Evolutionary conservation across 257 asterid genomes (phyloP), one percentile per base, ranked within the genome.

Genomic region (Cordia subcordata): DNA sequence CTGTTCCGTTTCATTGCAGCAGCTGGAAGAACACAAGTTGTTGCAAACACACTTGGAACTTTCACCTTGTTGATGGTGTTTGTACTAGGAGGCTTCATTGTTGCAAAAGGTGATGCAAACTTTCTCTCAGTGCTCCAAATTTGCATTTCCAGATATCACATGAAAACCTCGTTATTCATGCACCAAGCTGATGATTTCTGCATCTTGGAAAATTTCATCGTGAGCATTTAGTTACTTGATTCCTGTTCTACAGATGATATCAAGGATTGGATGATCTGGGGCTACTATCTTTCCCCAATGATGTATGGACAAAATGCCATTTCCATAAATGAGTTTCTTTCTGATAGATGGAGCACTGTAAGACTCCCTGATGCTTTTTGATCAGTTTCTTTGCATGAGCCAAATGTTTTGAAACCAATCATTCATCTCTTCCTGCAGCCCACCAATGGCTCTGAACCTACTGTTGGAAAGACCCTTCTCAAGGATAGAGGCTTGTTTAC

Each of bases 251-350:
- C 81, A 90, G 97, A 90, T 73, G 84, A 83, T 67, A 84, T 90
- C 18, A 60, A 82, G 68, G 68, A 65, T 54, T 90, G 96, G 96
- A 84, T 90, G 96, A 78, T 81, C 60, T 90, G 97, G 97, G 96
- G 96, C 1, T 90, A 90, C 77, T 90, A 90, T 49, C 37, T 79
- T 63, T 90, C 97, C 63, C 96, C 96, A 20, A 85, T 90, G 97
- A 87, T 77, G 88, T 90, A 90, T 27, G 97, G 94, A 44, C 96
- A 90, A 58, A 90, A 90, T 57, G 97, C 97, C 19, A 79, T 90
- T 21, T 92, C 94, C 67, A 82, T 87, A 33, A 87, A 87, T 10
- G 97, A 90, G 68, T 90, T 87, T 68, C 85, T 90, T 8, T 61
- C 77, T n/a, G 83, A 84, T 37, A 82, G 96, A 81, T 90, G 97